Evolutionary conservation across 768 basidiomycete species (phyloP).

Genomic region (Hemileccinum rubropunctum): DNA sequence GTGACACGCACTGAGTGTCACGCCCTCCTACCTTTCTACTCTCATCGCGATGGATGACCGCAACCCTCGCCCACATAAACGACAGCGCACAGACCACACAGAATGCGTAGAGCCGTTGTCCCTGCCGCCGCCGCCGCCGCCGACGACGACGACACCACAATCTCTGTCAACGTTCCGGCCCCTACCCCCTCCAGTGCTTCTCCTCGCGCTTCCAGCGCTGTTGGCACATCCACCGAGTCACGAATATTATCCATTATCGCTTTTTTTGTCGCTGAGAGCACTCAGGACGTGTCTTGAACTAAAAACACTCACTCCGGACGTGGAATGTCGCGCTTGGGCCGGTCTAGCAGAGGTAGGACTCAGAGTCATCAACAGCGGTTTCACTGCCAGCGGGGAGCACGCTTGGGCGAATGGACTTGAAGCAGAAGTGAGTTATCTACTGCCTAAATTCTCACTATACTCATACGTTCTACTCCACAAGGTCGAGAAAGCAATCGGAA

Average conservation of each 20-base stretch:
- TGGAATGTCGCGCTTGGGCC: conserved; percentile 73
- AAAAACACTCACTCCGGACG: conserved; percentile 48
- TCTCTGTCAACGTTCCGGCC: conserved; percentile 23
- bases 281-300: conserved; percentile 53
- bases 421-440: conserved; percentile 42
- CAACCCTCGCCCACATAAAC: conserved; percentile 36
- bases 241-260: conserved; percentile 48
- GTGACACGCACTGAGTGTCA: conserved; percentile 22
- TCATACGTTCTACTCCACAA: conserved; percentile 15
- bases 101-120: neutral
- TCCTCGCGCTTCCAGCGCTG: conserved; percentile 60
- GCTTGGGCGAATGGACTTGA: conserved; percentile 51
- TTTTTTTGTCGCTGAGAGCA: conserved; percentile 54
- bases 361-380: conserved; percentile 47
- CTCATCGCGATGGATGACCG: conserved; percentile 22
- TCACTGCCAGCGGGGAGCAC: conserved; percentile 35
- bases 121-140: neutral
- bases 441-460: neutral
- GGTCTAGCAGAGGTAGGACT: conserved; percentile 69
- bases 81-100: conserved; percentile 23
- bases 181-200: conserved; percentile 45
- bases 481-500: conserved; percentile 64
- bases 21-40: conserved; percentile 3
- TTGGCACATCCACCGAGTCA: conserved; percentile 67
- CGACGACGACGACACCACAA: neutral